phyloP scores from a whole-genome alignment of 116 monocot genomes.

The Cymodocea nodosa region DNA sequence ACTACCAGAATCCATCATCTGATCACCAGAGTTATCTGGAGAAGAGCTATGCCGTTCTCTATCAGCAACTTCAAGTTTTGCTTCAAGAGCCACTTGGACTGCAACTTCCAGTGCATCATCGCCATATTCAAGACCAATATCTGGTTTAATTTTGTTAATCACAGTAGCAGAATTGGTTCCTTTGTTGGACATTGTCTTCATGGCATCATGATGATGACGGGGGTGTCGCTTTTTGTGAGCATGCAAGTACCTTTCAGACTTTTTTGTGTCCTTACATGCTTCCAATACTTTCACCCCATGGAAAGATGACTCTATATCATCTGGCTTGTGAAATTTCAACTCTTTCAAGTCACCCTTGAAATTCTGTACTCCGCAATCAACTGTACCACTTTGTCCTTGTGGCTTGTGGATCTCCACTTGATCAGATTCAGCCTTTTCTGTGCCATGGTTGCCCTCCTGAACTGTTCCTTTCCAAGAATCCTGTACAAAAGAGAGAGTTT shows the following conservation, averaged over 20 bases:
- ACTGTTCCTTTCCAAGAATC: slow-evolving; percentile 4
- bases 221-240: slow-evolving; percentile 6
- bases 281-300: slow-evolving; percentile 3
- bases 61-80: slow-evolving; percentile 65
- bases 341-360: slow-evolving; percentile 3
- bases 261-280: slow-evolving; percentile 6
- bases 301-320: slow-evolving; percentile 9
- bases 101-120: slow-evolving; percentile 78
- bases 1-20: slow-evolving; percentile 8
- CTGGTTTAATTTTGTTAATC: slow-evolving; percentile 10
- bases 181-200: slow-evolving; percentile 1
- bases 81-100: slow-evolving; percentile 68
- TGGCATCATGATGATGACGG: slow-evolving; percentile 6
- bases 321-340: slow-evolving; percentile 5
- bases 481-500: slow-evolving; percentile 1
- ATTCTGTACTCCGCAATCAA: slow-evolving; percentile 8
- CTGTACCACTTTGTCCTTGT: slow-evolving; percentile 8
- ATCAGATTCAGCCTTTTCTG: slow-evolving; percentile 9
- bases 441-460: slow-evolving; percentile 14
- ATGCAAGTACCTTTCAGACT: not conserved
- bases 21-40: slow-evolving; percentile 26
- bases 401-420: not conserved
- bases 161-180: not conserved
- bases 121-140: slow-evolving; percentile 30
- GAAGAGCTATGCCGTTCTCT: slow-evolving; percentile 66